A percentile compares a stretch with the other conserved stretches of the same genome.
Evolutionary conservation across 176 grass and related monocot genomes (phyloP).

Genomic region (Thalia dealbata): DNA sequence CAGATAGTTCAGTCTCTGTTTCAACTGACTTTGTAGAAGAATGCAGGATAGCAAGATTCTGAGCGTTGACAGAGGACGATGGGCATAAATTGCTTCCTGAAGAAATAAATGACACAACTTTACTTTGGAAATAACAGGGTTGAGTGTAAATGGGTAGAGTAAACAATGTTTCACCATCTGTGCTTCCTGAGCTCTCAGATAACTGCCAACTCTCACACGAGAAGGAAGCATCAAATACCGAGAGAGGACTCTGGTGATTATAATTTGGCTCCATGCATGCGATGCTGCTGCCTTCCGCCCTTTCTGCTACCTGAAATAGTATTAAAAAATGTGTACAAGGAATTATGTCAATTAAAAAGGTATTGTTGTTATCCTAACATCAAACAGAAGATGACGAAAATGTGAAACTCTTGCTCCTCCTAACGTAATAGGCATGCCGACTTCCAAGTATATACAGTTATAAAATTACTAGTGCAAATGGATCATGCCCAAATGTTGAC

Average conservation of each 20-base stretch:
- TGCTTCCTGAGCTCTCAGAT: constrained; percentile 44
- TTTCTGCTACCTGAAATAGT: constrained; percentile 35
- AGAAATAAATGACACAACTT: constrained; percentile 1
- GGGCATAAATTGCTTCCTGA: constrained; percentile 35
- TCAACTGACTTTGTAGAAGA: constrained; percentile 30
- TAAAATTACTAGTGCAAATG: background rate
- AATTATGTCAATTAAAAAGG: too few relatives aligned
- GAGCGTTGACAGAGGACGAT: constrained; percentile 38
- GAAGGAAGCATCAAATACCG: constrained; percentile 47
- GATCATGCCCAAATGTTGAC: background rate
- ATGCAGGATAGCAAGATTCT: constrained; percentile 24
- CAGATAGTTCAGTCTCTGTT: constrained; percentile 30
- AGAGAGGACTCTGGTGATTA: constrained; percentile 48
- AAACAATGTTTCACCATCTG: constrained; percentile 34
- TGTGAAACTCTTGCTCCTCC: background rate
- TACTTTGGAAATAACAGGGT: background rate
- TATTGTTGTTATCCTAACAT: background rate
- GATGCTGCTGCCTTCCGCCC: constrained; percentile 33
- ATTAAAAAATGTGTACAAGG: background rate
- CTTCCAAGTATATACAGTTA: too few relatives aligned
- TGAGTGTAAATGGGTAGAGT: background rate
- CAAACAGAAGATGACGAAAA: background rate
- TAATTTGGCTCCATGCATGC: constrained; percentile 23
- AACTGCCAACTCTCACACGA: constrained; percentile 49
- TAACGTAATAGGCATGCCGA: background rate